These are phyloP conservation scores for Solanum commersonii DNA, from an alignment of 257 asterid species.

Conservation along the genomic window DNA sequence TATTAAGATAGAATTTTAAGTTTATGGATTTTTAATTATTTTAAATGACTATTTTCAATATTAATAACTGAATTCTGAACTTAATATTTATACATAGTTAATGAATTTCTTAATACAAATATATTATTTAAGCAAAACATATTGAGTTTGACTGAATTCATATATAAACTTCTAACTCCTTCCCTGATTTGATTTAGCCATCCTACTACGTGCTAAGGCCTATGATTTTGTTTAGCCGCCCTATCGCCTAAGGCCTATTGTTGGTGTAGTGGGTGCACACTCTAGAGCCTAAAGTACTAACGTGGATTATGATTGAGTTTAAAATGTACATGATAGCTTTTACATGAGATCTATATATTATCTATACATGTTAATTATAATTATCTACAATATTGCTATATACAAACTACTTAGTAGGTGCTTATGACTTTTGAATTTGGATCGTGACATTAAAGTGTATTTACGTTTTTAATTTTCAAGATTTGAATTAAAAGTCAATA, in stretches of 20 bases:
- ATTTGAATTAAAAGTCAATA: not conserved
- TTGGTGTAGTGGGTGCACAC: not conserved
- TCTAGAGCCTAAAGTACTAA: not conserved
- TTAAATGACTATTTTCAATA: not conserved
- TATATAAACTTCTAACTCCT: not conserved
- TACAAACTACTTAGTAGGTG: not conserved
- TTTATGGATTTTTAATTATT: not conserved
- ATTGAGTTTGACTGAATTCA: not conserved
- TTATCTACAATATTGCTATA: not conserved
- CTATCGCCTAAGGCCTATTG: not conserved
- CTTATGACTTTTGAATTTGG: not conserved
- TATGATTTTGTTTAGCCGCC: not conserved
- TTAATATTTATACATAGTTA: not conserved
- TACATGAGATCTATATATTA: not conserved
- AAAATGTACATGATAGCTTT: not conserved
- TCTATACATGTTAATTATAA: not conserved
- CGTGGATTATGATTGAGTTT: not conserved
- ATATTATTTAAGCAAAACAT: not conserved
- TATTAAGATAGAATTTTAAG: not conserved
- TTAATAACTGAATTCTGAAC: not conserved
- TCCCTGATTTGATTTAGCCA: not conserved
- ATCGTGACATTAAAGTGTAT: not conserved
- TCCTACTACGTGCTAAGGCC: not conserved
- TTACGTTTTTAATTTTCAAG: not conserved
- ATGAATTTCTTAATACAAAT: not conserved